A percentile compares a stretch with the other conserved stretches of the same genome.
Evolutionary conservation across 2,329 filamentous ascomycete genomes (phyloP).

Genomic region (Sporothrix phasma): DNA sequence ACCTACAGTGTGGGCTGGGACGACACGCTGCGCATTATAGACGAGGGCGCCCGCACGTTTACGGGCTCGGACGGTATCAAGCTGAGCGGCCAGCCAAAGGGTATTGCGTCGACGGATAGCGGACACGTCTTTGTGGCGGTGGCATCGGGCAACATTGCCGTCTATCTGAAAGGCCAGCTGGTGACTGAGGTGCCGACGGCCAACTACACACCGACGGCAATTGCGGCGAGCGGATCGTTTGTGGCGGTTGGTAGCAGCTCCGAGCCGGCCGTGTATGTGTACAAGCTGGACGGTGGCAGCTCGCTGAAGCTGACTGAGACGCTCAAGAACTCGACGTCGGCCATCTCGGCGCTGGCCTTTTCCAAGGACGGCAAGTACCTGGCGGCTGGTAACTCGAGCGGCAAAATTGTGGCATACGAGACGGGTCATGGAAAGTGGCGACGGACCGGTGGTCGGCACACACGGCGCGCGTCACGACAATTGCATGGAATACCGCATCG

Average conservation of each 20-base stretch:
- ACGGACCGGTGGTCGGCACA: conserved; percentile 63
- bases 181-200: conserved; percentile 47
- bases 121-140: conserved; percentile 49
- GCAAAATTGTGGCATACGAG: conserved; percentile 79
- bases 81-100: conserved; percentile 72
- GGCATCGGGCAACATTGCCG: conserved; percentile 35
- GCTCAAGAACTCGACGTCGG: conserved; percentile 58
- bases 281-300: conserved; percentile 49
- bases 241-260: conserved; percentile 66
- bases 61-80: conserved; percentile 51
- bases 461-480: conserved; percentile 46
- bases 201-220: conserved; percentile 54
- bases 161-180: conserved; percentile 51
- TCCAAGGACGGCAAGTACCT: conserved; percentile 66
- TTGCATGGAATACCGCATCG: conserved; percentile 67
- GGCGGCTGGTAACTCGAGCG: conserved; percentile 71
- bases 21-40: conserved; percentile 73
- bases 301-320: conserved; percentile 45
- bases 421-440: conserved; percentile 53
- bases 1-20: conserved; percentile 93
- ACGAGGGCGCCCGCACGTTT: conserved; percentile 66
- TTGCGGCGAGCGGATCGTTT: conserved; percentile 56
- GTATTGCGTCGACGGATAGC: conserved; percentile 45
- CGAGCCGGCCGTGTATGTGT: conserved; percentile 63
- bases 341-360: conserved; percentile 74